These are phyloP conservation scores for Pugionium dolabratum DNA, from an alignment of 345 rosid genomes.

Conservation along the genomic window DNA sequence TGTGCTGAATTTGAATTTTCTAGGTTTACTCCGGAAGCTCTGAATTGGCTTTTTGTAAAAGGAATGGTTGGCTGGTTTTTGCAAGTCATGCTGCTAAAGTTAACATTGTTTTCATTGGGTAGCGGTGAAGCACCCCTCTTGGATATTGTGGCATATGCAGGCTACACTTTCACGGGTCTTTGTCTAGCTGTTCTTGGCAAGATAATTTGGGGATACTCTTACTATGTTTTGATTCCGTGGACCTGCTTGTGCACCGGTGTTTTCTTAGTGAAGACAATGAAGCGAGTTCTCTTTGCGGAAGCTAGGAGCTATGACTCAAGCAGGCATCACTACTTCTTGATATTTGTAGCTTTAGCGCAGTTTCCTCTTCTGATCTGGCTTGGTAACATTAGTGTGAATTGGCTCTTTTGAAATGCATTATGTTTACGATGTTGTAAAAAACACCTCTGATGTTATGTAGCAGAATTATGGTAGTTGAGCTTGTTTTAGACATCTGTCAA, in stretches of 20 bases:
- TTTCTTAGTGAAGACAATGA: slow-evolving; percentile 95
- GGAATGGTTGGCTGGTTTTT: slow-evolving; percentile 89
- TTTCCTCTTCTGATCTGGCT: slow-evolving; percentile 90
- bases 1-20: slow-evolving; percentile 11
- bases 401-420: slow-evolving; percentile 60
- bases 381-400: slow-evolving; percentile 84
- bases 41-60: slow-evolving; percentile 86
- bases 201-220: slow-evolving; percentile 64
- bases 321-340: slow-evolving; percentile 85
- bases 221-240: slow-evolving; percentile 82
- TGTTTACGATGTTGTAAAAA: slow-evolving; percentile 34
- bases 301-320: slow-evolving; percentile 84
- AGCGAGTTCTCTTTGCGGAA: slow-evolving; percentile 90
- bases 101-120: slow-evolving; percentile 76
- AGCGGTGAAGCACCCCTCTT: slow-evolving; percentile 91
- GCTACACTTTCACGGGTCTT: slow-evolving; percentile 77
- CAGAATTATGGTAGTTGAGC: slow-evolving; percentile 29
- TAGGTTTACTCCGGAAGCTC: slow-evolving; percentile 91
- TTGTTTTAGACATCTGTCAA: slow-evolving; percentile 15
- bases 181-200: slow-evolving; percentile 76
- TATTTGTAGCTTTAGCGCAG: slow-evolving; percentile 85
- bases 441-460: slow-evolving; percentile 37
- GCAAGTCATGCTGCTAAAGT: slow-evolving; percentile 81
- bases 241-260: slow-evolving; percentile 80
- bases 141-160: slow-evolving; percentile 86